phyloP scores from a whole-genome alignment of 768 basidiomycete genomes.

The Artomyces pyxidatus region DNA sequence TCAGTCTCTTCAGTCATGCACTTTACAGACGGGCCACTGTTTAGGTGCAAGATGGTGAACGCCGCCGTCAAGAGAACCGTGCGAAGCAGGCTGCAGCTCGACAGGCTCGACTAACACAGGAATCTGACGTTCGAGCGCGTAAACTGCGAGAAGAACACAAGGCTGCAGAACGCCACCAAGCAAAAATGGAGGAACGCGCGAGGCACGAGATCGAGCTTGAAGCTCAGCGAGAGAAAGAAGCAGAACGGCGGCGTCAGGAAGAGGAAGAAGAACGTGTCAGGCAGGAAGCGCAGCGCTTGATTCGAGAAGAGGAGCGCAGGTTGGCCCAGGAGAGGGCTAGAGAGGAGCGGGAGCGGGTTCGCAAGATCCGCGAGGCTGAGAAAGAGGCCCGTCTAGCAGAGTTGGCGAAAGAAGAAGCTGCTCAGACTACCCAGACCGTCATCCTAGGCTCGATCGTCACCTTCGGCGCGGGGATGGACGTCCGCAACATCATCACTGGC shows the following conservation, averaged over 20 bases:
- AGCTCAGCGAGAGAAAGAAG: background rate
- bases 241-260: background rate
- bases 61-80: too few species aligned
- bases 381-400: background rate
- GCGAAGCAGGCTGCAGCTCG: too few species aligned
- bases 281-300: background rate
- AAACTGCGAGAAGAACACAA: background rate
- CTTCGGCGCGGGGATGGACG: background rate
- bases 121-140: too few species aligned
- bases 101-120: too few species aligned
- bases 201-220: background rate
- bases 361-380: background rate
- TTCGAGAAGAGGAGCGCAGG: background rate
- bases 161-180: background rate
- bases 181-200: background rate
- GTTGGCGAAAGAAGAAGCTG: background rate
- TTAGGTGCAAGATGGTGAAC: too few species aligned
- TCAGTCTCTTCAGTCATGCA: background rate
- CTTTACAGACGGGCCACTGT: too few species aligned
- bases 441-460: background rate
- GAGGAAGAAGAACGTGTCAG: background rate
- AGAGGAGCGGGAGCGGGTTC: background rate
- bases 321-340: background rate
- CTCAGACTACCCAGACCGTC: background rate
- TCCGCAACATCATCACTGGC: background rate